Conservation (phyloP, 2,329 filamentous ascomycete genomes). For the Fusarium longipes region DNA sequence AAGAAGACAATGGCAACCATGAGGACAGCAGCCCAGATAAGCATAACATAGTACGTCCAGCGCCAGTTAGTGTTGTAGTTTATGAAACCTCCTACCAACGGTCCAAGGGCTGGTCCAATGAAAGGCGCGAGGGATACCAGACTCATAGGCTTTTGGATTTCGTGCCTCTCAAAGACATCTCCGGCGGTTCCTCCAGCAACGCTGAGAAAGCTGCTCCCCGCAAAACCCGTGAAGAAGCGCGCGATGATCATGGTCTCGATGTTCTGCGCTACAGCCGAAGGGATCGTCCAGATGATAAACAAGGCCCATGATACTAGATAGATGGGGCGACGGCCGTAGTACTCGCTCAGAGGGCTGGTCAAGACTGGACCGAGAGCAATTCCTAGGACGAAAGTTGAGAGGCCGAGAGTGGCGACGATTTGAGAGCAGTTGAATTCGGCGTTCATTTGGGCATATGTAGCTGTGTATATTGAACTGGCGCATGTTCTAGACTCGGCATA, state of each 20-base stretch:
- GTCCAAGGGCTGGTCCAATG: slow-evolving; percentile 34
- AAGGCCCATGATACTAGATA: slow-evolving; percentile 77
- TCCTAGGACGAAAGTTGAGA: slow-evolving; percentile 56
- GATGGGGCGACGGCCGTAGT: slow-evolving; percentile 78
- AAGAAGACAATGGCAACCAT: slow-evolving; percentile 26
- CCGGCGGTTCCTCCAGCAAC: slow-evolving; percentile 39
- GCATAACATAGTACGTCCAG: slow-evolving; percentile 40
- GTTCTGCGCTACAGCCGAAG: slow-evolving; percentile 79
- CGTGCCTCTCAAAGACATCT: slow-evolving; percentile 20
- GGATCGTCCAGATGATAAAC: slow-evolving; percentile 81
- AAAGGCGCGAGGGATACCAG: slow-evolving; percentile 37
- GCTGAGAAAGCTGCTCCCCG: slow-evolving; percentile 56
- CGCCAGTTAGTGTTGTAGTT: slow-evolving; percentile 34
- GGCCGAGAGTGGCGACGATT: slow-evolving; percentile 19
- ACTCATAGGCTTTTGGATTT: slow-evolving; percentile 39
- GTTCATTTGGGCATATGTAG: slow-evolving; percentile 36
- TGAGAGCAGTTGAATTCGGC: slow-evolving; percentile 27
- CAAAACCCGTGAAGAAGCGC: slow-evolving; percentile 80
- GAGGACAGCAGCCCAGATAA: slow-evolving; percentile 30
- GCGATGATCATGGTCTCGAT: slow-evolving; percentile 79
- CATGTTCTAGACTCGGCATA: slow-evolving; percentile 67
- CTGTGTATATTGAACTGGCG: slow-evolving; percentile 78
- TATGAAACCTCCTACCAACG: slow-evolving; percentile 35
- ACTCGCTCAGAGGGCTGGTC: slow-evolving; percentile 71
- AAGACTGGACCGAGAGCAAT: slow-evolving; percentile 68